Evolutionary conservation across 2,329 filamentous ascomycete species (phyloP), one percentile per base, ranked within the genome.

Genomic region (Colletotrichum cereale): DNA sequence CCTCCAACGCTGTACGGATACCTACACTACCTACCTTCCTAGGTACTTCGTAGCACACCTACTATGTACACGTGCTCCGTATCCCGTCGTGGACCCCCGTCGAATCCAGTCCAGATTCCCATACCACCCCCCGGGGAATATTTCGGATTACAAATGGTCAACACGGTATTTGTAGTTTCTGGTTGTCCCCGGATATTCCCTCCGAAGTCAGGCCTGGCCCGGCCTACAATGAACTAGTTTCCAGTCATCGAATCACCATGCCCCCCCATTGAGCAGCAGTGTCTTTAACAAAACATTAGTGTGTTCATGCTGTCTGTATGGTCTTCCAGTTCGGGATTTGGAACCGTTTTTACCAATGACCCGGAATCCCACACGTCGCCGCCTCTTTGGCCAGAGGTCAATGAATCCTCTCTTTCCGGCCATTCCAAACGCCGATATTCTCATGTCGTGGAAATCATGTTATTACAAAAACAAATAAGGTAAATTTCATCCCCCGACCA

Each of bases 111-210:
- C 42, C 42, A 34, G 44, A n/a, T 57, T n/a, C n/a, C 52, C 64
- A 52, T 55, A 36, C 58, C 56, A 44, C 58, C 52, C 67, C 58
- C 65, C 65, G 65, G 68, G 66, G 68, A 68, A 63, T 71, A 44
- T 71, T 64, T 71, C 65, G 68, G 68, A 71, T 71, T 71, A 68
- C 68, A 71, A 71, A 71, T 71, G 26, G 52, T 55, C 26, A 56
- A 18, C 26, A 36, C 38, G 60, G 69, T 34, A 71, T 68, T 71
- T 64, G 69, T 26, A 58, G 48, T 57, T 48, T 48, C 58, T 26
- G 50, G 6, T 24, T 26, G 29, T 55, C 38, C 29, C 44, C 48
- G 47, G 26, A 47, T 40, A 36, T 24, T 0, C 36, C 36, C 38
- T 66, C 40, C 36, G 31, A 57, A 36, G 47, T n/a, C n/a, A n/a